These are phyloP conservation scores for Mixia osmundae DNA, from an alignment of 1,284 basidiomycete species.

Conservation along the genomic window DNA sequence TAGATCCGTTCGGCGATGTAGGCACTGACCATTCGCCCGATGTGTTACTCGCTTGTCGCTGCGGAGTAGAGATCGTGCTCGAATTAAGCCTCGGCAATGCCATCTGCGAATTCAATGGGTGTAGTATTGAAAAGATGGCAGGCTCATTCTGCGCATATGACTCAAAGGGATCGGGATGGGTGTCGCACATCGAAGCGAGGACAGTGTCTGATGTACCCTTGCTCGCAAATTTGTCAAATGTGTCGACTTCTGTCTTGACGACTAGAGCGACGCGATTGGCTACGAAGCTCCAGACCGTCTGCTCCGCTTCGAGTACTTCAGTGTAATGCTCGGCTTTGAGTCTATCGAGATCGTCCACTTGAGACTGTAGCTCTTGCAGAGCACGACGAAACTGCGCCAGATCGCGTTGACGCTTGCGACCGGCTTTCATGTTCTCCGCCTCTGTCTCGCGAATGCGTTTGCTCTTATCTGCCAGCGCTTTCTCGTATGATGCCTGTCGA, in stretches of 20 bases:
- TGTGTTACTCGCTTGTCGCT: too few relatives aligned
- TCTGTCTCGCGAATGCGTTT: constrained; percentile 71
- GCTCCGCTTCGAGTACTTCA: constrained; percentile 1
- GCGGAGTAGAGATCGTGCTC: too few relatives aligned
- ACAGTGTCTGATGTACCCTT: constrained; percentile 7
- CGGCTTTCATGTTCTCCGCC: constrained; percentile 49
- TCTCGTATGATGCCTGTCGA: constrained; percentile 19
- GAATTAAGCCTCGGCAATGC: too few relatives aligned
- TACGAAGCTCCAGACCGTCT: constrained; percentile 7
- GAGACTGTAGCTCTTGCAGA: constrained; percentile 5
- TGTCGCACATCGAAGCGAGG: constrained; percentile 6
- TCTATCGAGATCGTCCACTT: constrained; percentile 9
- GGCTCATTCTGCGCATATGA: constrained; percentile 6
- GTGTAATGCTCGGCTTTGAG: constrained; percentile 7
- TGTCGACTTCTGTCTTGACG: constrained; percentile 6
- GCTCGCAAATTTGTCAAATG: constrained; percentile 8
- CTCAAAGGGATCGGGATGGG: constrained; percentile 8
- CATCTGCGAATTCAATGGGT: too few relatives aligned
- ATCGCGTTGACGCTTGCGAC: constrained; percentile 14
- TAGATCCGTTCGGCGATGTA: too few relatives aligned
- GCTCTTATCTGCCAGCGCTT: constrained; percentile 41
- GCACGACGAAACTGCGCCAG: constrained; percentile 7
- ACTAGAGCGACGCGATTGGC: constrained; percentile 6
- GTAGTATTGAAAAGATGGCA: constrained; percentile 8
- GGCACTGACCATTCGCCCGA: too few relatives aligned